These are phyloP conservation scores for Talaromyces stipitatus DNA, from an alignment of 495 filamentous ascomycete species.

Conservation along the genomic window DNA sequence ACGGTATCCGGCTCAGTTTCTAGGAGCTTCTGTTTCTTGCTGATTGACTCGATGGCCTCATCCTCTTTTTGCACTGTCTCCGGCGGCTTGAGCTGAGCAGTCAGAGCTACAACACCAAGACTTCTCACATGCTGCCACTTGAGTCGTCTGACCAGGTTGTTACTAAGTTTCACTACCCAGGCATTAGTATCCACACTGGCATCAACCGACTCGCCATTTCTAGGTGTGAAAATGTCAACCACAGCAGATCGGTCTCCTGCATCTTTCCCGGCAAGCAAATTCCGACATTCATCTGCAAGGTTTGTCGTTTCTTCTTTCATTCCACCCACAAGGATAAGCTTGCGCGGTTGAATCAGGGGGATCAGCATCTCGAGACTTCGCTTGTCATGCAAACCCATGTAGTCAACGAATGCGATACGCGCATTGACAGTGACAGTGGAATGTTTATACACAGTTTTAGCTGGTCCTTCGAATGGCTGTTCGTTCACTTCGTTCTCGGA, in stretches of 20 bases:
- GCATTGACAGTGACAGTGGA: constrained; percentile 58
- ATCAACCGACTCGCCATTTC: constrained; percentile 61
- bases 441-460: constrained; percentile 57
- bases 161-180: constrained; percentile 87
- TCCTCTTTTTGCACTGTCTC: constrained; percentile 21
- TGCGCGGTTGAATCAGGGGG: constrained; percentile 86
- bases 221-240: constrained; percentile 67
- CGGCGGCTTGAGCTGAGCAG: constrained; percentile 50
- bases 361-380: constrained; percentile 90
- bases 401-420: constrained; percentile 81
- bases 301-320: constrained; percentile 64
- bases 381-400: constrained; percentile 85
- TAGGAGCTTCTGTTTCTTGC: constrained; percentile 62
- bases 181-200: constrained; percentile 97
- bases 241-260: constrained; percentile 27
- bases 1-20: constrained; percentile 20
- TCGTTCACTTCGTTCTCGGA: constrained; percentile 42
- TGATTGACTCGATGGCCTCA: constrained; percentile 34
- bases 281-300: constrained; percentile 73
- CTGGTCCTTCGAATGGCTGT: constrained; percentile 54
- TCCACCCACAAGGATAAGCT: constrained; percentile 83
- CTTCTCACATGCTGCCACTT: constrained; percentile 93
- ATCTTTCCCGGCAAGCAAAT: constrained; percentile 54
- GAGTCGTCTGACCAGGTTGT: constrained; percentile 69
- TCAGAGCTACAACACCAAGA: constrained; percentile 81